Conservation (phyloP, 2,329 filamentous ascomycete species). For the Colletotrichum musae region DNA sequence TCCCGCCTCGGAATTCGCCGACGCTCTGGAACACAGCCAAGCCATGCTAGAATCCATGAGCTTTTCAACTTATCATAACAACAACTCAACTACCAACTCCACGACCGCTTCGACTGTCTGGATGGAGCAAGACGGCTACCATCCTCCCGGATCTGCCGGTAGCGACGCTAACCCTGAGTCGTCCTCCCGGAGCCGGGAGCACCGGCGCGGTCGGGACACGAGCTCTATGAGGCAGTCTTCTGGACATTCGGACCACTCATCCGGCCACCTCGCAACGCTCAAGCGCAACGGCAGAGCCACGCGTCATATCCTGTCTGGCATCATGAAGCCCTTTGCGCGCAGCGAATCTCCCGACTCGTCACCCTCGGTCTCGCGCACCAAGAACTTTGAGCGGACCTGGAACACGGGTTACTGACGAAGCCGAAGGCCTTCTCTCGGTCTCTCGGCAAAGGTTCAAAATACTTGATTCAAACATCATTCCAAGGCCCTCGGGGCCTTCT, state of each 20-base stretch:
- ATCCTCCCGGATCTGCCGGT: conserved; percentile 45
- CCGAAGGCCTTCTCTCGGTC: background rate
- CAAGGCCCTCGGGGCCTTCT: background rate
- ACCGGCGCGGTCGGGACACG: conserved; percentile 39
- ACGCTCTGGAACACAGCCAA: conserved; percentile 62
- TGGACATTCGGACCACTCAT: conserved; percentile 43
- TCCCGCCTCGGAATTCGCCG: conserved; percentile 57
- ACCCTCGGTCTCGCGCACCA: conserved; percentile 32
- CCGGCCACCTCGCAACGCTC: conserved; percentile 45
- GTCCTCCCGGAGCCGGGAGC: conserved; percentile 37
- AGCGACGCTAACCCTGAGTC: conserved; percentile 39
- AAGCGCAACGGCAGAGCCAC: conserved; percentile 53
- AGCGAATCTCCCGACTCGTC: conserved; percentile 57
- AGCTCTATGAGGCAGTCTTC: conserved; percentile 40
- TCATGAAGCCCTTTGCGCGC: conserved; percentile 60
- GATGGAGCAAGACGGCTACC: conserved; percentile 47
- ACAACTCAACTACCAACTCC: conserved; percentile 36
- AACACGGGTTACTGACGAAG: conserved; percentile 25
- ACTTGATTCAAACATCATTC: background rate
- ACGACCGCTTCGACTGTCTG: conserved; percentile 46
- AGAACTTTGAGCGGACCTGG: conserved; percentile 37
- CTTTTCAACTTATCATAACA: conserved; percentile 52
- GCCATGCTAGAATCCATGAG: conserved; percentile 55
- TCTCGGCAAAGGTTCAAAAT: background rate
- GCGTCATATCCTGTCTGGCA: conserved; percentile 59